These are phyloP conservation scores for Mortierella sp. DNA, from an alignment of 371 early-diverging fungal species.

Conservation along the genomic window DNA sequence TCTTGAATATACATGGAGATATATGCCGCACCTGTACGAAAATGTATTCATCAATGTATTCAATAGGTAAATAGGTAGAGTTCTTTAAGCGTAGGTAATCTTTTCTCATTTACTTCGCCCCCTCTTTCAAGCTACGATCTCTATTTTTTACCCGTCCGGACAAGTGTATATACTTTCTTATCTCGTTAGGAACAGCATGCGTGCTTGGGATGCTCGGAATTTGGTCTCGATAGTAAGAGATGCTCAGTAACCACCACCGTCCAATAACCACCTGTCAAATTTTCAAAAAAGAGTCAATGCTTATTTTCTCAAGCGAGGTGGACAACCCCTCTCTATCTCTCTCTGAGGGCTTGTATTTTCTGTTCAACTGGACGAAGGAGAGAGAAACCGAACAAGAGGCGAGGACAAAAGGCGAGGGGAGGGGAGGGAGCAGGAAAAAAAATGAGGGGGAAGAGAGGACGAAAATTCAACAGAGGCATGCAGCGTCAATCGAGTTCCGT, in stretches of 20 bases:
- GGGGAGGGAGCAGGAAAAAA: neutral
- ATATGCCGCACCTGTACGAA: too few species aligned
- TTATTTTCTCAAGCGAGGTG: too few species aligned
- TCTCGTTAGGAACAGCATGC: neutral
- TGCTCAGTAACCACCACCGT: slow-evolving; percentile 2
- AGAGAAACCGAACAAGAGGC: neutral
- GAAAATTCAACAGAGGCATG: neutral
- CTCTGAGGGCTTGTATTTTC: neutral
- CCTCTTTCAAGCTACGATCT: too few species aligned
- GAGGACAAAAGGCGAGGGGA: neutral
- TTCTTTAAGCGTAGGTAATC: too few species aligned
- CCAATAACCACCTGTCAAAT: too few species aligned
- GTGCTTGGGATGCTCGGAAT: neutral
- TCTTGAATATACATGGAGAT: slow-evolving; percentile 14
- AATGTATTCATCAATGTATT: too few species aligned
- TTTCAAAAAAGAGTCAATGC: too few species aligned
- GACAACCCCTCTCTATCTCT: neutral
- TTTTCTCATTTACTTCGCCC: too few species aligned
- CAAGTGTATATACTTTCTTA: too few species aligned
- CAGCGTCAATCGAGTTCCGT: neutral
- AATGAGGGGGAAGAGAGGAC: slow-evolving; percentile 1
- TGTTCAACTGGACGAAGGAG: neutral
- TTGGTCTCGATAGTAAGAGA: neutral
- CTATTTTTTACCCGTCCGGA: too few species aligned
- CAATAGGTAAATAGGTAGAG: too few species aligned